phyloP scores from a whole-genome alignment of 176 grass and related monocot species.

The Aegilops tauschii region DNA sequence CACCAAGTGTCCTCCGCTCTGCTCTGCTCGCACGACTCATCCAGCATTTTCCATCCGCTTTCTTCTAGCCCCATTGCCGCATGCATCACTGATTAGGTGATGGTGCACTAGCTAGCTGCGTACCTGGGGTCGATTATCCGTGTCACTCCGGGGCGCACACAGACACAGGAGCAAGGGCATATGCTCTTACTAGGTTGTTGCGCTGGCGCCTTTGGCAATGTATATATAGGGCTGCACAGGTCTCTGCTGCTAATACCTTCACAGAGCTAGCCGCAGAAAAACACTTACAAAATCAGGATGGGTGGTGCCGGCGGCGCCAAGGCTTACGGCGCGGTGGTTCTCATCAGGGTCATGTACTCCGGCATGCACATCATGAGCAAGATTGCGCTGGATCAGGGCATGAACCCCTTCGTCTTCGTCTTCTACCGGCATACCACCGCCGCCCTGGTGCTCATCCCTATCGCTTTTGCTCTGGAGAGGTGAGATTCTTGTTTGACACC shows the following conservation, averaged over 20 bases:
- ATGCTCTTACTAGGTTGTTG: constrained; percentile 43
- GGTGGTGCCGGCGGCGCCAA: constrained; percentile 28
- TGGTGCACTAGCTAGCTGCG: constrained; percentile 7
- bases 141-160: constrained; percentile 26
- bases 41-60: constrained; percentile 24
- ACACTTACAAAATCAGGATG: neutral
- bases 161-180: constrained; percentile 26
- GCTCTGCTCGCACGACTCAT: constrained; percentile 7
- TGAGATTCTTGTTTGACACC: neutral
- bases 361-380: constrained; percentile 64
- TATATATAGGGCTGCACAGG: constrained; percentile 32
- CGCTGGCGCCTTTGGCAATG: constrained; percentile 18
- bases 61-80: constrained; percentile 34
- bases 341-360: constrained; percentile 68
- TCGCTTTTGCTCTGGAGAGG: constrained; percentile 58
- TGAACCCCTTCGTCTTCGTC: constrained; percentile 63
- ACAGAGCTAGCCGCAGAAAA: neutral
- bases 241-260: neutral
- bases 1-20: constrained; percentile 17
- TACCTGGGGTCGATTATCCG: constrained; percentile 24
- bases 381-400: constrained; percentile 54
- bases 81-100: constrained; percentile 30
- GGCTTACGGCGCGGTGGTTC: constrained; percentile 30
- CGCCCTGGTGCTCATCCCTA: constrained; percentile 51
- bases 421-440: constrained; percentile 72